Evolutionary conservation across 2,329 filamentous ascomycete species (phyloP), one percentile per base, ranked within the genome.

Genomic region (Stemphylium vesicarium): DNA sequence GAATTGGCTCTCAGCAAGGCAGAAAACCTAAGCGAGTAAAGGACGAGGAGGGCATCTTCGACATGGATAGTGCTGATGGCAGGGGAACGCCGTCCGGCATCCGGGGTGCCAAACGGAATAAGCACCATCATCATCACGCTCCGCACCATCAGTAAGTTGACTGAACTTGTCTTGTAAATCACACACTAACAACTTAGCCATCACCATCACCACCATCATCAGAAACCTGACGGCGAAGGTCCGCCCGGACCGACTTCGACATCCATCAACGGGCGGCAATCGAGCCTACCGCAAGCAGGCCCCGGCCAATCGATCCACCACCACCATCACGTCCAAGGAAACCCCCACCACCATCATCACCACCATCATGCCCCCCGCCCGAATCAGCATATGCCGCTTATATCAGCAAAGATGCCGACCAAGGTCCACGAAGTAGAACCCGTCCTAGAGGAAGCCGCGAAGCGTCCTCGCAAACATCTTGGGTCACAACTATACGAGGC

Each of bases 401-500:
- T 73, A 15, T 58, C 68, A 4, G 77, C 87, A 38, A 87, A 88
- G 69, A 81, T 87, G 6, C 88, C 86, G 57, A 86, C 85, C 2
- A 85, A 83, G 13, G 82, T 96, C 20, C 84, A 84, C 9, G 68
- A 75, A 9, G 67, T 75, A 26, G 67, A 72, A 35, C 55, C 85
- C 0, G 85, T 96, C 0, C 75, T 96, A 11, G 86, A 92, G 1
- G 87, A 86, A 26, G 86, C 94, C 4, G 82, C 88, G 0, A 79
- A 88, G 53, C 82, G 85, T 15, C 89, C 91, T 8, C 88, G 92
- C 9, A 84, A 86, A 50, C 92, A 97, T 71, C 84, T 98, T 2
- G 94, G 94, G 31, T 91, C 92, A 53, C 89, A 91, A 4, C 81
- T 96, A 12, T 98, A 98, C 72, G 83, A 89, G 44, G 85, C 91